Evolutionary conservation across 371 early-diverging fungal genomes (phyloP).

Genomic region (Apophysomyces elegans): DNA sequence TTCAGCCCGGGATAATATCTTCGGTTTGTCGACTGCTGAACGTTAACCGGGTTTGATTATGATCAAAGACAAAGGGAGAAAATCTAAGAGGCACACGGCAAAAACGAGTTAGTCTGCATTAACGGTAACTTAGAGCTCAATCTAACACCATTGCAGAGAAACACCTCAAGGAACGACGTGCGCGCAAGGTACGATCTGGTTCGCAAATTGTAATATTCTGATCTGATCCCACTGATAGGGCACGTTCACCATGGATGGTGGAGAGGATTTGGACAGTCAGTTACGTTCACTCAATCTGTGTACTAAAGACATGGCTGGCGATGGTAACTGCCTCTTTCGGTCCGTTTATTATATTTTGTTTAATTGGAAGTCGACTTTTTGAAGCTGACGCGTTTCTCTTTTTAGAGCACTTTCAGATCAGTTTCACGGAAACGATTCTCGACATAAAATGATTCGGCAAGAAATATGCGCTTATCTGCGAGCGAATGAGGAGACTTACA

Average conservation of each 20-base stretch:
- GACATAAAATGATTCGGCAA: slow-evolving; percentile 62
- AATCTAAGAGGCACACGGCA: neutral
- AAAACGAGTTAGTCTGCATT: neutral
- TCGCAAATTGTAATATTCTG: neutral
- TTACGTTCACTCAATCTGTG: slow-evolving; percentile 54
- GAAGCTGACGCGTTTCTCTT: slow-evolving; percentile 5
- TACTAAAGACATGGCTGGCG: slow-evolving; percentile 77
- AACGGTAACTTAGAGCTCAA: neutral
- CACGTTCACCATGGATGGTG: slow-evolving; percentile 2
- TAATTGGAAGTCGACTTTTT: neutral
- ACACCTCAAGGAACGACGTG: neutral
- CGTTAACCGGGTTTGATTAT: neutral
- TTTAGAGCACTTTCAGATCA: slow-evolving; percentile 77
- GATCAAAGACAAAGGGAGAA: neutral
- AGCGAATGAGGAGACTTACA: slow-evolving; percentile 66
- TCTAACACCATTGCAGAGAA: slow-evolving; percentile 2
- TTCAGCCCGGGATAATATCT: too few relatives aligned
- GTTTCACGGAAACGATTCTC: slow-evolving; percentile 58
- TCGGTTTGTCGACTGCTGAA: neutral
- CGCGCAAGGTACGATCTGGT: neutral
- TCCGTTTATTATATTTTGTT: slow-evolving; percentile 19
- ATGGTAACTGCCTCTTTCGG: slow-evolving; percentile 88
- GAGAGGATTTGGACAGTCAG: slow-evolving; percentile 32
- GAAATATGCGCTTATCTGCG: slow-evolving; percentile 70
- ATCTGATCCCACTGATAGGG: neutral